Conservation (phyloP, 306 rosid species). For the Cyclanthera cordifolia region DNA sequence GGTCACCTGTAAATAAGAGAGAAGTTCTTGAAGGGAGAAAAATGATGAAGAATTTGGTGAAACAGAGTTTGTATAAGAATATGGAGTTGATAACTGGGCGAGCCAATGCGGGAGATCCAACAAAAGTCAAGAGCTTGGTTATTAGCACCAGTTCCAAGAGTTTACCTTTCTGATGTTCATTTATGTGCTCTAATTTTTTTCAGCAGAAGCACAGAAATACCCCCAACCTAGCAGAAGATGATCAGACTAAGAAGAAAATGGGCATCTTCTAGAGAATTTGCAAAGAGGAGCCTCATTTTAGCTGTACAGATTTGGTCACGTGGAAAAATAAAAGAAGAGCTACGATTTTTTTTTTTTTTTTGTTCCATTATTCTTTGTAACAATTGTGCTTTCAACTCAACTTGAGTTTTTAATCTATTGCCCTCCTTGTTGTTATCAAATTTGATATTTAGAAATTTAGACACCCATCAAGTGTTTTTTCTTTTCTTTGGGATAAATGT, state of each 20-base stretch:
- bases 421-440: not conserved
- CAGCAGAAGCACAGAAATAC: not conserved
- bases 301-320: slow-evolving; percentile 10
- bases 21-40: slow-evolving; percentile 58
- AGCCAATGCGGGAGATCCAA: slow-evolving; percentile 52
- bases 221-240: not conserved
- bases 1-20: slow-evolving; percentile 43
- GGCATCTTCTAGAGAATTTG: not conserved
- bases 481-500: not conserved
- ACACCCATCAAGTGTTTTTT: not conserved
- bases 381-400: not conserved
- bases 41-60: slow-evolving; percentile 87
- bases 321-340: slow-evolving; percentile 6
- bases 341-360: not conserved
- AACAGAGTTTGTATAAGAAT: slow-evolving; percentile 65
- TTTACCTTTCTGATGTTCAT: slow-evolving; percentile 48
- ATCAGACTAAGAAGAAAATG: not conserved
- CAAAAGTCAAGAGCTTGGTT: slow-evolving; percentile 51
- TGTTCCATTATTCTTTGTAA: slow-evolving; percentile 6
- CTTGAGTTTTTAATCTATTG: not conserved
- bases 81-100: slow-evolving; percentile 72
- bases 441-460: not conserved
- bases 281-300: not conserved
- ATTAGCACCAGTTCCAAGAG: slow-evolving; percentile 92
- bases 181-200: not conserved